Conservation (phyloP, 179 eudicot genomes). For the Pouteria campechiana region DNA sequence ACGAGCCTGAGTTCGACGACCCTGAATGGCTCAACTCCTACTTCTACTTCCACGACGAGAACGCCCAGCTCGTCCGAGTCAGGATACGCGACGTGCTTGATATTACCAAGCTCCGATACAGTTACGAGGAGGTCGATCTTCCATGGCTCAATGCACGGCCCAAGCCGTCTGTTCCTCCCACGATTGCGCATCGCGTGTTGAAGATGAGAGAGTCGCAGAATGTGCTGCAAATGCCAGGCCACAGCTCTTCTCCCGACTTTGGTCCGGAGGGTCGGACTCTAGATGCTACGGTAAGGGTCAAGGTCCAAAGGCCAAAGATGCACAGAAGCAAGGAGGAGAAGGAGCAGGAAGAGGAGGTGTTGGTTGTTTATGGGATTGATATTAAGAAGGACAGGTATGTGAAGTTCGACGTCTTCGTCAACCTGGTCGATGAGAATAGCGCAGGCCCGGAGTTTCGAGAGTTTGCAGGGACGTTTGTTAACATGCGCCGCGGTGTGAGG, state of each 20-base stretch:
- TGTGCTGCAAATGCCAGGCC: constrained; percentile 11
- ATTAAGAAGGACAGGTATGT: constrained; percentile 31
- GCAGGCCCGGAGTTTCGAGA: constrained; percentile 30
- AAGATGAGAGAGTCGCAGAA: constrained; percentile 9
- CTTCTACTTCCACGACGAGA: constrained; percentile 70
- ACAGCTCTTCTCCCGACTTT: constrained; percentile 32
- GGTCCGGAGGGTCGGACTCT: too few relatives aligned
- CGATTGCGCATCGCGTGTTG: constrained; percentile 5
- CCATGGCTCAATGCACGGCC: constrained; percentile 58
- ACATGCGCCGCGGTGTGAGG: constrained; percentile 56
- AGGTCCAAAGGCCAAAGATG: constrained; percentile 52
- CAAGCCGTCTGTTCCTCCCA: constrained; percentile 16
- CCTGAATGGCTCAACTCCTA: constrained; percentile 48
- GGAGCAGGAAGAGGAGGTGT: constrained; percentile 48
- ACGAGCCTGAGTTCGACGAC: constrained; percentile 38
- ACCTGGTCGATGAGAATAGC: constrained; percentile 49
- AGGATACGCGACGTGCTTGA: constrained; percentile 53
- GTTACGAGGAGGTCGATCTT: constrained; percentile 47
- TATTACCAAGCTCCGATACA: constrained; percentile 37
- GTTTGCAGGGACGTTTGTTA: constrained; percentile 78
- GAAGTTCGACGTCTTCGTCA: constrained; percentile 63
- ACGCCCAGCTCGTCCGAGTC: constrained; percentile 46
- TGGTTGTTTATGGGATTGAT: constrained; percentile 49
- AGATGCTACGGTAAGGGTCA: constrained; percentile 20
- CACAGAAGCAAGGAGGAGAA: constrained; percentile 51